Percentiles rank a stretch among this genome's conserved stretches.
phyloP scores from a whole-genome alignment of 352 stramenopile genomes.

The Plasmopara muralis region DNA sequence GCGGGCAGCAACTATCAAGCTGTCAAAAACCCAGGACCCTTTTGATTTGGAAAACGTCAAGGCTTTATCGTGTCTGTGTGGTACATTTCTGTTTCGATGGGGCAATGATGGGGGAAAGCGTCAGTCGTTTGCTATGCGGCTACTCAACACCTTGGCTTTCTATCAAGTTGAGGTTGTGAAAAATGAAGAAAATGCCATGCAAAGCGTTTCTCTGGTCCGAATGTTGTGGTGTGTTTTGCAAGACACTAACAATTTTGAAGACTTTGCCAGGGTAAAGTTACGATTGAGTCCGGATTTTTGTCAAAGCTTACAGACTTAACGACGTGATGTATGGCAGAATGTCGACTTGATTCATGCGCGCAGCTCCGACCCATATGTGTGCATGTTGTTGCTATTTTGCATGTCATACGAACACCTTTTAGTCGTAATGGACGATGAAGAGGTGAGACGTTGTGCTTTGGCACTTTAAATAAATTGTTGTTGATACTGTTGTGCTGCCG shows the following conservation, averaged over 20 bases:
- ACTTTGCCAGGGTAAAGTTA: conserved; percentile 35
- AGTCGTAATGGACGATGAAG: conserved; percentile 59
- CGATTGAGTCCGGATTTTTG: background rate
- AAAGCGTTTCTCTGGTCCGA: conserved; percentile 33
- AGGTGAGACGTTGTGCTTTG: conserved; percentile 27
- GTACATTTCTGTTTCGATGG: conserved; percentile 58
- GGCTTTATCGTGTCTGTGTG: conserved; percentile 34
- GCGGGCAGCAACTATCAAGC: conserved; percentile 12
- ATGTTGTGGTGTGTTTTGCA: conserved; percentile 60
- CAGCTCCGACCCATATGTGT: conserved; percentile 38
- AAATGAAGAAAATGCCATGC: conserved; percentile 3
- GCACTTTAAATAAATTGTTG: too few species aligned
- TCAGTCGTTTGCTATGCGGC: conserved; percentile 34
- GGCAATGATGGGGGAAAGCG: conserved; percentile 31
- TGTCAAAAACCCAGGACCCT: conserved; percentile 19
- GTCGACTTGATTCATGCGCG: conserved; percentile 36
- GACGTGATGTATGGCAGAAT: conserved; percentile 23
- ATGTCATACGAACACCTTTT: conserved; percentile 60
- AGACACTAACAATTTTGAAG: conserved; percentile 47
- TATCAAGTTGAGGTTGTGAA: conserved; percentile 28
- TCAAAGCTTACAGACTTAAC: conserved; percentile 1
- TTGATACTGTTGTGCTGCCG: background rate
- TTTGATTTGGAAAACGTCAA: conserved; percentile 44
- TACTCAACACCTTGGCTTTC: conserved; percentile 60
- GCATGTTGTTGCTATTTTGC: conserved; percentile 47